These are phyloP conservation scores for Cucurbita pepo DNA, from an alignment of 306 rosid genomes.

Conservation along the genomic window DNA sequence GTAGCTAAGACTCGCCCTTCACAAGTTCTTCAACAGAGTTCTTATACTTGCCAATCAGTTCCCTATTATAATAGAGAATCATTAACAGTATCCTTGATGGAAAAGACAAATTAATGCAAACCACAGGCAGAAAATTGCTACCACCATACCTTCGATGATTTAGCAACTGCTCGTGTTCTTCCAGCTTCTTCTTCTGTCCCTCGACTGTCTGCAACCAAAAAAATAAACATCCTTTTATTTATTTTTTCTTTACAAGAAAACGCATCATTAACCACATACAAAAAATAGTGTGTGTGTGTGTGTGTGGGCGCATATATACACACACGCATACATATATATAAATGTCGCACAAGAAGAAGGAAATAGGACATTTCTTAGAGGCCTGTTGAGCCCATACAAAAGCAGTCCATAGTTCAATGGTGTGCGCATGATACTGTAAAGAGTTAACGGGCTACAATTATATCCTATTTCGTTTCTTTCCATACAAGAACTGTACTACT, in stretches of 20 bases:
- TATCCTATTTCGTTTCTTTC: not conserved
- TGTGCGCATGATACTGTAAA: not conserved
- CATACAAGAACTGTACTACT: not conserved
- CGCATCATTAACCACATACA: no score
- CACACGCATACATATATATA: no score
- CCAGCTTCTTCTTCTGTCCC: conserved; percentile 68
- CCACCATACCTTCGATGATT: conserved; percentile 55
- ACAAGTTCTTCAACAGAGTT: conserved; percentile 63
- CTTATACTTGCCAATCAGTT: conserved; percentile 45
- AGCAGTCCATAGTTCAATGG: not conserved
- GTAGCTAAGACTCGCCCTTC: conserved; percentile 39
- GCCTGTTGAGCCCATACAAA: not conserved
- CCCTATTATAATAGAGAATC: conserved; percentile 25
- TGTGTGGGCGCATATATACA: no score
- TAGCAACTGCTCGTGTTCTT: conserved; percentile 62
- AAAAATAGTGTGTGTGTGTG: no score
- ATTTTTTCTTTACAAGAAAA: no score
- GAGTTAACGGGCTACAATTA: not conserved
- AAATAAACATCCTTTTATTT: not conserved
- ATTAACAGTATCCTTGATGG: not conserved
- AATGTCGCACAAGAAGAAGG: not conserved
- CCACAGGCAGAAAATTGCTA: not conserved
- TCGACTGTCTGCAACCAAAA: conserved; percentile 63
- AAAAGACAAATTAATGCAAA: not conserved
- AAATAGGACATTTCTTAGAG: not conserved